These are phyloP conservation scores for Crataegus laevigata DNA, from an alignment of 306 rosid species.

Conservation along the genomic window DNA sequence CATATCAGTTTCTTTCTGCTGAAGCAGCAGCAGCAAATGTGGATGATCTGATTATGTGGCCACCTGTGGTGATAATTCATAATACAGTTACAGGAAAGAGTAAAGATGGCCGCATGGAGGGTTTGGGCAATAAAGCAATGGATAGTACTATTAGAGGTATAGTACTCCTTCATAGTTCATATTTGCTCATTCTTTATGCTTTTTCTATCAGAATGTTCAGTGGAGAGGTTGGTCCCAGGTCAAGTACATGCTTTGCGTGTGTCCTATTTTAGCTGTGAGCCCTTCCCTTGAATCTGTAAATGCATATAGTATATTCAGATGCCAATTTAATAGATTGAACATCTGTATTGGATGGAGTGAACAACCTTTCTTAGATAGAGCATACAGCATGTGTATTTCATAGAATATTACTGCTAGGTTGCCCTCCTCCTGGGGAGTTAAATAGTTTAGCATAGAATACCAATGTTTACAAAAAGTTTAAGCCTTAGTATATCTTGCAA, in stretches of 20 bases:
- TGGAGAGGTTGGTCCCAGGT: constrained; percentile 11
- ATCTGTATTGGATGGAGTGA: background rate
- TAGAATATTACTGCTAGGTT: background rate
- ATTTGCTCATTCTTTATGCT: constrained; percentile 25
- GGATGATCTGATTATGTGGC: constrained; percentile 97
- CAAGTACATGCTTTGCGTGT: constrained; percentile 20
- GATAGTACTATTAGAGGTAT: constrained; percentile 92
- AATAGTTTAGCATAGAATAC: background rate
- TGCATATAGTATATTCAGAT: background rate
- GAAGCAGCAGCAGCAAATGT: constrained; percentile 88
- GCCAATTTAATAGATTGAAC: background rate
- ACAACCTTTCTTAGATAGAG: background rate
- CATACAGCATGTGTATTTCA: background rate
- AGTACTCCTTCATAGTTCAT: constrained; percentile 26
- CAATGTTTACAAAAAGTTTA: background rate
- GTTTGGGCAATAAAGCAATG: constrained; percentile 98
- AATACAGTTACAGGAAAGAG: constrained; percentile 82
- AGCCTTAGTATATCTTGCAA: background rate
- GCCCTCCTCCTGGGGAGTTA: background rate
- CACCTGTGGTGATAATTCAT: constrained; percentile 94
- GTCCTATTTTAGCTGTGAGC: background rate
- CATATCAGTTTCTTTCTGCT: constrained; percentile 74
- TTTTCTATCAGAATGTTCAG: constrained; percentile 17
- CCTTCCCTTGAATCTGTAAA: background rate
- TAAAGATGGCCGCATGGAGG: constrained; percentile 97